A percentile compares a stretch with the other conserved stretches of the same genome.
Conservation (phyloP, 1,284 basidiomycete genomes). For the Agaricales sp. region DNA sequence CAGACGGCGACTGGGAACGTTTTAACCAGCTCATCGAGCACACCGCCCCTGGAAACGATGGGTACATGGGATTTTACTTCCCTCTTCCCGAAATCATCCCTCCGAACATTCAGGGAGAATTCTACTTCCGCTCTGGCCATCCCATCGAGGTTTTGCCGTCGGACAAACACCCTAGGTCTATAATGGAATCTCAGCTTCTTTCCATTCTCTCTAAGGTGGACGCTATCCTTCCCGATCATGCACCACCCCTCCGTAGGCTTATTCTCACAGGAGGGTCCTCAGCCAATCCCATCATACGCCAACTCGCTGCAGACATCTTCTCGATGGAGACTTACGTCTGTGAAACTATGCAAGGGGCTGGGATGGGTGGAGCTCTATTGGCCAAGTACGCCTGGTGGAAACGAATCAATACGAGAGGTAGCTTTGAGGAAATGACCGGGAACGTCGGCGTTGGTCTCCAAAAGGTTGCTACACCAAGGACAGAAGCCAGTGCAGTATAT, state of each 20-base stretch:
- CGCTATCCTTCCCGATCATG: constrained; percentile 52
- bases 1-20: constrained; percentile 50
- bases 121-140: constrained; percentile 37
- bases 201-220: constrained; percentile 63
- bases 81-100: constrained; percentile 82
- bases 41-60: constrained; percentile 50
- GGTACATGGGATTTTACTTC: constrained; percentile 62
- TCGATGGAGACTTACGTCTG: constrained; percentile 63
- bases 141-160: constrained; percentile 12
- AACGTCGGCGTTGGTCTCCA: constrained; percentile 35
- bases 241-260: constrained; percentile 54
- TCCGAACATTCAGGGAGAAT: constrained; percentile 57
- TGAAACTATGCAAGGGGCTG: constrained; percentile 60
- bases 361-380: constrained; percentile 57
- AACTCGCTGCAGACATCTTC: constrained; percentile 73
- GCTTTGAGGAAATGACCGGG: constrained; percentile 56
- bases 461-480: constrained; percentile 49
- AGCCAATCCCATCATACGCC: constrained; percentile 64
- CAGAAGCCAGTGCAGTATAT: constrained; percentile 29
- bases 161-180: constrained; percentile 59
- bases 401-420: constrained; percentile 31
- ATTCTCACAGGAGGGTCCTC: constrained; percentile 79
- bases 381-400: constrained; percentile 67
- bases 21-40: constrained; percentile 64
- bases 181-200: constrained; percentile 81